Percentiles rank a stretch among this genome's conserved stretches.
Evolutionary conservation across 805 yeast species (phyloP).

Genomic region (Blastobotrys attinorum): DNA sequence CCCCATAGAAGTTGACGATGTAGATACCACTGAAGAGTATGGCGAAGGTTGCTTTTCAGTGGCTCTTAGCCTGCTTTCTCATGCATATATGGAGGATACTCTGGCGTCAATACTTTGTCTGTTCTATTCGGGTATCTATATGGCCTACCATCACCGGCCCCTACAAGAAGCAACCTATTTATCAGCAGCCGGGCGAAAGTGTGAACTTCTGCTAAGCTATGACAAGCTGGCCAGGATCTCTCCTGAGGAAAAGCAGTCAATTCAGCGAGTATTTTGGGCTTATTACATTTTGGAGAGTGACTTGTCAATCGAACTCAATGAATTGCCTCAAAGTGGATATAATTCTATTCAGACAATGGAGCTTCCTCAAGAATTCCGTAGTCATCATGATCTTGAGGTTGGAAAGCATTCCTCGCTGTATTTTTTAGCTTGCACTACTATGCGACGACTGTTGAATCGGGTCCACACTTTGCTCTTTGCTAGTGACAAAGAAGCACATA

Average conservation of each 20-base stretch:
- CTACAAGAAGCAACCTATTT: conserved; percentile 9
- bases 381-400: conserved; percentile 9
- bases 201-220: conserved; percentile 8
- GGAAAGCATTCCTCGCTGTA: conserved; percentile 11
- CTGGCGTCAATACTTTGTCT: conserved; percentile 6
- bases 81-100: conserved; percentile 4
- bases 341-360: conserved; percentile 9
- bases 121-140: conserved; percentile 9
- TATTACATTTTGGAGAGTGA: conserved; percentile 13
- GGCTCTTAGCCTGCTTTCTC: conserved; percentile 6
- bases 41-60: conserved; percentile 3
- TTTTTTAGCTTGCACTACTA: conserved; percentile 16
- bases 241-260: conserved; percentile 6
- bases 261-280: conserved; percentile 11
- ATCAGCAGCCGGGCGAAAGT: conserved; percentile 9
- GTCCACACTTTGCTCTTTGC: conserved; percentile 11
- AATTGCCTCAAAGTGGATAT: conserved; percentile 13
- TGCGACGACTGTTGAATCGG: conserved; percentile 15
- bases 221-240: neutral
- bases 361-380: conserved; percentile 9
- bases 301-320: conserved; percentile 11
- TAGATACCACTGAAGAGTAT: neutral
- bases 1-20: neutral
- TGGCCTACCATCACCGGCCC: conserved; percentile 12
- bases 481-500: conserved; percentile 4